Base-by-base conservation (phyloP, 345 rosid species). In the Melaleuca alternifolia region DNA sequence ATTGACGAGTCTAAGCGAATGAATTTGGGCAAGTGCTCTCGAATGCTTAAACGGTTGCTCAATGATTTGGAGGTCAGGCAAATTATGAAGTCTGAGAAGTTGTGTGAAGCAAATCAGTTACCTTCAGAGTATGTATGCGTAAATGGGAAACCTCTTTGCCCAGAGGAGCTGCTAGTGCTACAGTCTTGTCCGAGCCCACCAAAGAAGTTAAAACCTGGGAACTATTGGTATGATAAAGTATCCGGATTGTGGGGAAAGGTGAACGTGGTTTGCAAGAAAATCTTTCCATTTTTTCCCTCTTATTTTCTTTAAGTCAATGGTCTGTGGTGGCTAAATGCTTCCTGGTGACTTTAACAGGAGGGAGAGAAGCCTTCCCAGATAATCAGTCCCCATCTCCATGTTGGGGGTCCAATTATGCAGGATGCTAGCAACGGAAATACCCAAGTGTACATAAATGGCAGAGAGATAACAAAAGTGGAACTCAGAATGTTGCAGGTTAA, bases 161-260 rank as follows among this genome's bases (percentile, higher is more conserved):
- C 92, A 24, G 99, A 98, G 85, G 99, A 98, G 90, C 86, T 98
- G 87, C 91, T 92, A 90, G 76, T 92, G 83, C 91, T 97, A 92
- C 98, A 96, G 93, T 91, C 91, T 84, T 98, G 98, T 85, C 71
- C 91, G 46, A 95, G 90, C 88, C 98, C 99, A 10, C 99, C 99
- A 0, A 98, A 94, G 94, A 95, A 95, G 91, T 91, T 98, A 57
- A 98, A 95, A 84, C 99, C 99, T 0, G 99, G 99, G 84, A 93
- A 93, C 85, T 98, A 98, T 94, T 98, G 99, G 99, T 98, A 98
- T 85, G 99, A 98, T 90, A 95, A 95, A 94, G 99, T 96, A 85
- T 98, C 99, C 28, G 99, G 99, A 75, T 94, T 98, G 71, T 98
- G 99, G 99, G 99, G 99, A 92, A 96, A 98, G 99, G 99, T 98